Conservation (phyloP, 192 early-diverging fungal genomes). For the Podila verticillata region DNA sequence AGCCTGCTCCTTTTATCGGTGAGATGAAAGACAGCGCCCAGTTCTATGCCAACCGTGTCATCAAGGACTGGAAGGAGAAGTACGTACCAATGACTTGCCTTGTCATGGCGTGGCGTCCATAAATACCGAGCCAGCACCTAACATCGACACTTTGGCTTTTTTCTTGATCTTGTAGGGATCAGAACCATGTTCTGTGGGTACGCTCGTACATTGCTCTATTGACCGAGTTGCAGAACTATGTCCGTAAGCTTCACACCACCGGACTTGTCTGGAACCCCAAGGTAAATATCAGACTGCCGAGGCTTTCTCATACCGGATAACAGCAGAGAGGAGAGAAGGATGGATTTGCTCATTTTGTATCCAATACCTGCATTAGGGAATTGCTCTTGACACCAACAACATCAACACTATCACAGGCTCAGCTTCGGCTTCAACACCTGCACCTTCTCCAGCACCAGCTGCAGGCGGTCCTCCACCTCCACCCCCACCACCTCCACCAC, state of each 20-base stretch:
- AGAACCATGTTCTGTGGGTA: slow-evolving; percentile 87
- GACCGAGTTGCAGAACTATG: slow-evolving; percentile 82
- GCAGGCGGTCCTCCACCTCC: slow-evolving; percentile 59
- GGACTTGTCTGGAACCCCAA: slow-evolving; percentile 94
- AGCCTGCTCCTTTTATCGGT: slow-evolving; percentile 86
- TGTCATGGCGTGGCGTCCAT: background rate
- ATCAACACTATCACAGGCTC: slow-evolving; percentile 52
- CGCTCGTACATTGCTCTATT: slow-evolving; percentile 75
- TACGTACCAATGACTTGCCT: slow-evolving; percentile 48
- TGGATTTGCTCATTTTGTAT: background rate
- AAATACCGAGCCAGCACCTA: background rate
- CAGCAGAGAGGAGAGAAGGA: too few species aligned
- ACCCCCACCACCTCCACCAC: slow-evolving; percentile 71
- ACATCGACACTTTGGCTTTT: too few species aligned
- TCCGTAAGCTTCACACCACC: slow-evolving; percentile 89
- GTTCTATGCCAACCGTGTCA: slow-evolving; percentile 92
- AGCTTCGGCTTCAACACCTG: slow-evolving; percentile 51
- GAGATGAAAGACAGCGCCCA: slow-evolving; percentile 93
- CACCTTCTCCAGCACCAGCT: slow-evolving; percentile 41
- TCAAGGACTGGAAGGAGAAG: slow-evolving; percentile 91
- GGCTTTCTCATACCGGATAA: too few species aligned
- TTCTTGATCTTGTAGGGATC: slow-evolving; percentile 60
- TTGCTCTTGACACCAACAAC: slow-evolving; percentile 28
- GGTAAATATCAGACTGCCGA: slow-evolving; percentile 40
- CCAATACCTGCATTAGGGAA: slow-evolving; percentile 17